Percentiles rank a stretch among this genome's conserved stretches.
phyloP scores from a whole-genome alignment of 805 yeast genomes.

The Candida quercuum region DNA sequence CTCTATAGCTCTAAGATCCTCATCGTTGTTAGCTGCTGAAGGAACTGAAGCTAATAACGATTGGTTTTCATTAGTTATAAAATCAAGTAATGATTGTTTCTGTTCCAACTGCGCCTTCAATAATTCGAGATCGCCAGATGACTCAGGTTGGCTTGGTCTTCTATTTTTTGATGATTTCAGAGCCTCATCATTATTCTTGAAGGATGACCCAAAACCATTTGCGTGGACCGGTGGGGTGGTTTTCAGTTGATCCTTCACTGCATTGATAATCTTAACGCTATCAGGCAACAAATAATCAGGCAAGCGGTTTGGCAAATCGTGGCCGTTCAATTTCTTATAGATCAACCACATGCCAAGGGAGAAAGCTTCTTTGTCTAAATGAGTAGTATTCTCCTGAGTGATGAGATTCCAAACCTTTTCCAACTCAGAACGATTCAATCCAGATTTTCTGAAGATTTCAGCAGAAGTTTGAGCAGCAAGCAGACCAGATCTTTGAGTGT shows the following conservation, averaged over 20 bases:
- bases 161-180: slow-evolving; percentile 60
- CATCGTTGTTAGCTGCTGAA: slow-evolving; percentile 27
- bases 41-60: slow-evolving; percentile 4
- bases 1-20: slow-evolving; percentile 53
- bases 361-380: slow-evolving; percentile 83
- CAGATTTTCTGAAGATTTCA: slow-evolving; percentile 84
- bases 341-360: slow-evolving; percentile 97
- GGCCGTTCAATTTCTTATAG: slow-evolving; percentile 84
- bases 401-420: slow-evolving; percentile 89
- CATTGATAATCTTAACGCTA: slow-evolving; percentile 66
- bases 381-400: slow-evolving; percentile 79
- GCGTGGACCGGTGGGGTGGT: slow-evolving; percentile 11
- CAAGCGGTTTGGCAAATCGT: slow-evolving; percentile 71
- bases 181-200: slow-evolving; percentile 71
- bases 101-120: slow-evolving; percentile 65
- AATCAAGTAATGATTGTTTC: slow-evolving; percentile 63
- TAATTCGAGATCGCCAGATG: slow-evolving; percentile 32
- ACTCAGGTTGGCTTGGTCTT: slow-evolving; percentile 26
- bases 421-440: slow-evolving; percentile 76
- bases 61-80: slow-evolving; percentile 55
- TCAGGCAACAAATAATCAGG: slow-evolving; percentile 93
- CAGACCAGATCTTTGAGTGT: slow-evolving; percentile 56
- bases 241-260: slow-evolving; percentile 53
- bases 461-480: slow-evolving; percentile 81
- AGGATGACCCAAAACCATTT: slow-evolving; percentile 36